Evolutionary conservation across 805 yeast genomes (phyloP), one percentile per base, ranked within the genome.

Genomic region (Wickerhamiella azymoides): DNA sequence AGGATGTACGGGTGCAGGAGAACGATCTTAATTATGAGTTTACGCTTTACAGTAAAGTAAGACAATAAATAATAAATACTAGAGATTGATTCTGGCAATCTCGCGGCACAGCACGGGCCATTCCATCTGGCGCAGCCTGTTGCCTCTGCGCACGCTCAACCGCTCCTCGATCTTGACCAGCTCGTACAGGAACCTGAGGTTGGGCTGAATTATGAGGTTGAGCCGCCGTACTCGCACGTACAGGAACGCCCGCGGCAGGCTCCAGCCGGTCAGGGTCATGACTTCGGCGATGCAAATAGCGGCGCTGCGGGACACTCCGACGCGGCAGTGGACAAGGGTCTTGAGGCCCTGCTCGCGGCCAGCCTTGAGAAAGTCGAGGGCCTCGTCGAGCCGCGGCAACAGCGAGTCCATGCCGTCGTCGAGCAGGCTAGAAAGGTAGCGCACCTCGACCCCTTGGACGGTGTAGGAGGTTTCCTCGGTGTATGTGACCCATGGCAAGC

Each of bases 281-380:
- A 84, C 89, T 58, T 86, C 96, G 1, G 96, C 96, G 53, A 89
- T 89, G 54, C 93, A 89, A 10, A 89, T 93, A 0, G 96, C 84
- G 0, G 96, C 97, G 2, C 94, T 84, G 46, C 97, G 68, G 0
- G 95, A 84, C 3, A 89, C 97, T 0, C 97, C 97, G 40, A 85
- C 96, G 57, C 94, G 82, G 56, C 97, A 89, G 61, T 89, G 97
- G 10, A 89, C 88, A 49, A 89, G 67, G 2, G 79, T 76, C 39
- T 72, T 56, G 7, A n/a, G 26, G 5, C 27, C n/a, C 10, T 32
- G 25, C 35, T 32, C 45, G 26, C 35, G 38, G 7, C 46, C 37
- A 2, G 68, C 71, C 45, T 83, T 80, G 43, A 86, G 74, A 56
- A 77, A 84, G 1, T 72, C 66, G 36, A 89, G 65, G 18, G 88